phyloP scores from a whole-genome alignment of 306 rosid genomes.

The Pachyrhizus erosus region DNA sequence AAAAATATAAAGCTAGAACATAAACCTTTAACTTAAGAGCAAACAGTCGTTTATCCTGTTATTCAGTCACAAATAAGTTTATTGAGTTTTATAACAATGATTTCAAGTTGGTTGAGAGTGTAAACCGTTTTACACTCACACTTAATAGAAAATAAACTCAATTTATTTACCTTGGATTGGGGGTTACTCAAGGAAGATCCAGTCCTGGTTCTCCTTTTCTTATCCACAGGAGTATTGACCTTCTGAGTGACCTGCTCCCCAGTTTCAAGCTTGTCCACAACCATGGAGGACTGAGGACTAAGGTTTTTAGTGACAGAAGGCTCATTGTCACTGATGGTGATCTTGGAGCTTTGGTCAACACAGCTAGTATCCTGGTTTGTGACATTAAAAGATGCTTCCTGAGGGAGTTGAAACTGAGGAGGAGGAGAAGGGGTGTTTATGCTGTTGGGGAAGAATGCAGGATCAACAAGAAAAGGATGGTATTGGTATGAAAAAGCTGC shows the following conservation, averaged over 20 bases:
- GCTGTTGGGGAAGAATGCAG: constrained; percentile 51
- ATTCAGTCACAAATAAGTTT: neutral
- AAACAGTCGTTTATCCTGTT: too few relatives aligned
- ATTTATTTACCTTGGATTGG: constrained; percentile 56
- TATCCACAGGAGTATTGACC: constrained; percentile 41
- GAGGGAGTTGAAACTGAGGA: constrained; percentile 46
- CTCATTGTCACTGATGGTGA: constrained; percentile 56
- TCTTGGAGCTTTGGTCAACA: constrained; percentile 54
- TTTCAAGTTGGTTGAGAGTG: too few relatives aligned
- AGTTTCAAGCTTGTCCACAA: constrained; percentile 65
- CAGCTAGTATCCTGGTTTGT: constrained; percentile 52
- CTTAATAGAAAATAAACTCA: too few relatives aligned
- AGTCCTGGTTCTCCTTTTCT: constrained; percentile 58
- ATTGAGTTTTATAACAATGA: too few relatives aligned
- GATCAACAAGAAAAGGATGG: constrained; percentile 60
- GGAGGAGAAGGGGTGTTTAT: constrained; percentile 25
- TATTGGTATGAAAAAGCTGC: constrained; percentile 74
- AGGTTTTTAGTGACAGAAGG: constrained; percentile 61
- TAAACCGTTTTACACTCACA: too few relatives aligned
- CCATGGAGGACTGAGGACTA: constrained; percentile 64
- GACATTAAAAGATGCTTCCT: constrained; percentile 36
- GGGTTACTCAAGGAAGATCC: constrained; percentile 47
- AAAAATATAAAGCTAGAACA: neutral
- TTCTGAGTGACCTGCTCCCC: constrained; percentile 67
- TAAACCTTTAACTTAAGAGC: neutral